phyloP scores from a whole-genome alignment of 148 eudicot genomes.

The Diospyros kaki region DNA sequence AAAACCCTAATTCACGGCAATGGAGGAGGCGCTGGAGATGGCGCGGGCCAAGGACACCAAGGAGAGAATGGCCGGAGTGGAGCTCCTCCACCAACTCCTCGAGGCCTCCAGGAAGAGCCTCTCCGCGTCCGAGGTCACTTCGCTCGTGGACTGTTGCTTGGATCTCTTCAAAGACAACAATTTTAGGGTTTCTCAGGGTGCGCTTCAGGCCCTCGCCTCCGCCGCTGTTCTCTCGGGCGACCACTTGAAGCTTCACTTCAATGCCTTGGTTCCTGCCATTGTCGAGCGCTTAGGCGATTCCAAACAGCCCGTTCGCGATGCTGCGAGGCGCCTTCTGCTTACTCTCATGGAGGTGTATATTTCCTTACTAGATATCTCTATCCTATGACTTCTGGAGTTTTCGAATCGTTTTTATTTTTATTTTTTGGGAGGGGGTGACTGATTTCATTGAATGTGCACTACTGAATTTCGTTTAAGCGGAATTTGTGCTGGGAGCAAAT shows the following conservation, averaged over 20 bases:
- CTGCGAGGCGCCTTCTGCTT: constrained; percentile 69
- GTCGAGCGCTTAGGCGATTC: constrained; percentile 86
- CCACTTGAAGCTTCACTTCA: constrained; percentile 77
- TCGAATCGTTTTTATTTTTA: not conserved
- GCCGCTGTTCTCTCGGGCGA: constrained; percentile 93
- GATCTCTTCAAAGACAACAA: constrained; percentile 95
- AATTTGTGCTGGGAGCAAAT: not conserved
- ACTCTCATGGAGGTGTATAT: constrained; percentile 89
- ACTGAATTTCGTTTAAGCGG: not conserved
- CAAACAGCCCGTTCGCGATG: constrained; percentile 94
- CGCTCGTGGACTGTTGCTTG: constrained; percentile 75
- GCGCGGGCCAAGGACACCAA: constrained; percentile 88
- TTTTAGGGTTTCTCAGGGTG: constrained; percentile 84
- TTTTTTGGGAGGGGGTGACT: not conserved
- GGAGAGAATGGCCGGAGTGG: constrained; percentile 94
- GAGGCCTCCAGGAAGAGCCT: constrained; percentile 72
- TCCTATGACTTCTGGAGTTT: not conserved
- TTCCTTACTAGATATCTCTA: not conserved
- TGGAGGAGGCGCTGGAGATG: constrained; percentile 85
- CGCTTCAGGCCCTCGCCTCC: constrained; percentile 68
- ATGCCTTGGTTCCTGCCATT: constrained; percentile 80
- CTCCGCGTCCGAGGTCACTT: constrained; percentile 71
- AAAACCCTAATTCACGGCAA: constrained; percentile 26
- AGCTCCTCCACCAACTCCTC: constrained; percentile 77
- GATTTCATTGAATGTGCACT: not conserved